Conservation (phyloP, 176 grass and related monocot genomes). For the Otatea glauca region DNA sequence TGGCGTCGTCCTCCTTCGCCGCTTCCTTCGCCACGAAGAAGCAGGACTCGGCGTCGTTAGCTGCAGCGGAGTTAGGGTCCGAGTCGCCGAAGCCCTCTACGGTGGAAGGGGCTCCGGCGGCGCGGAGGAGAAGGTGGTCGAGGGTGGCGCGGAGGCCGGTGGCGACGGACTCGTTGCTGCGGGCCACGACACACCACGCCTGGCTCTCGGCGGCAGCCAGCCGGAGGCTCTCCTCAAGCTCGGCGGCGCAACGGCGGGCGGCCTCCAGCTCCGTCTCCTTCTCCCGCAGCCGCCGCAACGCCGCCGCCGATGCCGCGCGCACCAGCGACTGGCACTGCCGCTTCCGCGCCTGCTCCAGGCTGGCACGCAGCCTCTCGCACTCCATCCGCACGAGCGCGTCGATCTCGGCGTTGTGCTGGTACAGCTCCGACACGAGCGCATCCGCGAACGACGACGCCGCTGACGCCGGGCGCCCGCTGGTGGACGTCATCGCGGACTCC, state of each 20-base stretch:
- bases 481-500: conserved; percentile 47
- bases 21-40: neutral
- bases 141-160: conserved; percentile 50
- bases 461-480: conserved; percentile 51
- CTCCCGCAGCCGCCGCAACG: conserved; percentile 27
- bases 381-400: conserved; percentile 56
- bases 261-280: conserved; percentile 47
- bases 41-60: conserved; percentile 50
- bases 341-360: conserved; percentile 49
- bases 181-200: conserved; percentile 59
- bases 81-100: conserved; percentile 66
- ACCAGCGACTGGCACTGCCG: conserved; percentile 53
- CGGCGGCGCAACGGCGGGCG: conserved; percentile 1
- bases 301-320: conserved; percentile 33
- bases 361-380: conserved; percentile 51
- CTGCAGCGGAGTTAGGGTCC: neutral
- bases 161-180: conserved; percentile 55
- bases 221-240: conserved; percentile 54
- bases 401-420: conserved; percentile 43
- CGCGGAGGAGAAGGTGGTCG: conserved; percentile 47
- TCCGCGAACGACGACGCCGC: neutral
- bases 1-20: neutral
- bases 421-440: conserved; percentile 40
- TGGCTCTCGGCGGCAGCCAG: conserved; percentile 54
- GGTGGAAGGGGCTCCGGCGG: neutral